phyloP scores from a whole-genome alignment of 371 early-diverging fungal genomes.

The Blakeslea trispora region DNA sequence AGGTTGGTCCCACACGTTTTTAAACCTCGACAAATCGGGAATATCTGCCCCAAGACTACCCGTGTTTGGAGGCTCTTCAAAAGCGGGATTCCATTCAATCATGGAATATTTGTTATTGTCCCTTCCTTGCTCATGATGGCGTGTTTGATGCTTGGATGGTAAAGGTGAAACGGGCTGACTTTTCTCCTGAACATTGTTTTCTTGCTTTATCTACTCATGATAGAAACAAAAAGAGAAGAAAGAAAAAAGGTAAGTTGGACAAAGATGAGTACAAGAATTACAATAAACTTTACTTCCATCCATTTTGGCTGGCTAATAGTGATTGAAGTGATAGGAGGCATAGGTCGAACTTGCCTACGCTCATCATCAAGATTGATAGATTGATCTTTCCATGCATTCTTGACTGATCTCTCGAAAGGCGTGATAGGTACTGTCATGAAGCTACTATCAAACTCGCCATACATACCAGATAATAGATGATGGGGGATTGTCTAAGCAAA shows the following conservation, averaged over 20 bases:
- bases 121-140: background rate
- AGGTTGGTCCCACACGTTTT: slow-evolving; percentile 35
- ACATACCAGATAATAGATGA: slow-evolving; percentile 17
- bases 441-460: slow-evolving; percentile 13
- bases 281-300: slow-evolving; percentile 3
- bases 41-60: slow-evolving; percentile 27
- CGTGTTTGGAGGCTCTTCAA: slow-evolving; percentile 28
- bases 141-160: background rate
- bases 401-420: slow-evolving; percentile 27
- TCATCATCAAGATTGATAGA: slow-evolving; percentile 28
- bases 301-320: slow-evolving; percentile 25
- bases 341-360: slow-evolving; percentile 28
- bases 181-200: background rate
- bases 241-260: background rate
- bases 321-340: slow-evolving; percentile 31
- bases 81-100: slow-evolving; percentile 37
- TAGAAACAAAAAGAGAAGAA: too few relatives aligned
- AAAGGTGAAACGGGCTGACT: background rate
- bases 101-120: slow-evolving; percentile 19
- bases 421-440: slow-evolving; percentile 29
- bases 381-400: slow-evolving; percentile 40
- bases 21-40: slow-evolving; percentile 30
- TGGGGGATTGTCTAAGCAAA: slow-evolving; percentile 23
- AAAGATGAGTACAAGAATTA: background rate
- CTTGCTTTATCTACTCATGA: background rate